Evolutionary conservation across 1,139 yeast species (phyloP), one percentile per base, ranked within the genome.

Genomic region (Trichomonascaceae sp.): DNA sequence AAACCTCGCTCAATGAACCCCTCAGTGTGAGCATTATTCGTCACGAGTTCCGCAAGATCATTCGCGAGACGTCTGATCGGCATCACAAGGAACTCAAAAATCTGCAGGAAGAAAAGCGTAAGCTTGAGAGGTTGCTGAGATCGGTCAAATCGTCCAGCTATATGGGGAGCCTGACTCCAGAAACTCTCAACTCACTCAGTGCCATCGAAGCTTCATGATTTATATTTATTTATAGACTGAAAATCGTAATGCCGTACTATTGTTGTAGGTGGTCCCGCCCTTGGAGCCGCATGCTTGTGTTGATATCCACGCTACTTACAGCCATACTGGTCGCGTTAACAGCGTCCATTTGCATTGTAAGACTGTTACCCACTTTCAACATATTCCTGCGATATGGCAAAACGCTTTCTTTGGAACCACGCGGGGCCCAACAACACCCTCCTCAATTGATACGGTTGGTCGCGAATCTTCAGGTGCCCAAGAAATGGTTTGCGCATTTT

Each of bases 41-140:
- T 37, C 69, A 74, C 44, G 87, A 80, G 54, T 80, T 80, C 60
- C 74, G 74, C 48, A 73, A 71, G 46, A 67, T 79, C 28, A 76
- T 79, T 1, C 61, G 64, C 36, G 78, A 74, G 31, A 65, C 80
- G 42, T 79, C 75, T 41, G 69, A 65, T 30, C 72, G 69, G 40
- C 76, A 76, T 46, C 76, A 71, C 42, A 53, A 61, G 17, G 79
- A 76, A 44, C 52, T 78, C 39, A 63, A 65, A 30, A 69, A 67
- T 47, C 82, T 76, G 50, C 65, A 73, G 34, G 50, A 62, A n/a
- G 74, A 67, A 42, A 61, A 74, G 42, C 60, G 65, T 39, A 65
- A 72, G 47, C 55, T 76, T 48, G 69, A 56, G 52, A 67, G 57
- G 34, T 49, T 62, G 44, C 44, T 66, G 17, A 25, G 51, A 18